Evolutionary conservation across 208 protist genomes (phyloP).

Genomic region (Trichomonas tenax): DNA sequence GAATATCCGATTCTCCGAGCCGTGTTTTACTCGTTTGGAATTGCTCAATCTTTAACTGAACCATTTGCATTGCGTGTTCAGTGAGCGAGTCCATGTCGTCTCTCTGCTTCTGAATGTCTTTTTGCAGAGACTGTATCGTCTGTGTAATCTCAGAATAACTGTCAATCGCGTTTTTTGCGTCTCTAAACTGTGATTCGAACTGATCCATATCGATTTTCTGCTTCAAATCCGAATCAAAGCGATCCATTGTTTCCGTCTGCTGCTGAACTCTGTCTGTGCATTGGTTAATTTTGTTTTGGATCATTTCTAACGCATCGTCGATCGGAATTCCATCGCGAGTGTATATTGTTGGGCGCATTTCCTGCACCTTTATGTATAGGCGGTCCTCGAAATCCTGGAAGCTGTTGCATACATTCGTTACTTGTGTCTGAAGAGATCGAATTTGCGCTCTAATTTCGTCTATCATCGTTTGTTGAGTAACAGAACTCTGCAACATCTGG

Average conservation of each 20-base stretch:
- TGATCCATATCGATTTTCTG: background rate
- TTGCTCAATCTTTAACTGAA: background rate
- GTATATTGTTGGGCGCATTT: background rate
- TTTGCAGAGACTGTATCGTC: background rate
- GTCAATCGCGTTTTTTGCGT: background rate
- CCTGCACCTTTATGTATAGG: background rate
- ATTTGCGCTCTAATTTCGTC: background rate
- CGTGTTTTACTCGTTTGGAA: background rate
- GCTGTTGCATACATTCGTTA: background rate
- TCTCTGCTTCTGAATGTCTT: background rate
- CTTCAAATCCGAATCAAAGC: background rate
- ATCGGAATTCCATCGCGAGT: background rate
- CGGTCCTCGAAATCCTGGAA: background rate
- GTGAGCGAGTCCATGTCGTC: background rate
- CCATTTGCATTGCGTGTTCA: background rate
- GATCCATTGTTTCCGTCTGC: background rate
- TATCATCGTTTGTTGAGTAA: background rate
- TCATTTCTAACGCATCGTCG: background rate
- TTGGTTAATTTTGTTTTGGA: background rate
- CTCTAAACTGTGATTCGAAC: background rate
- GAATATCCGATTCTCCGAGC: background rate
- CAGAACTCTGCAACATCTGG: background rate
- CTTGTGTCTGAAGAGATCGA: background rate
- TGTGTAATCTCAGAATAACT: background rate
- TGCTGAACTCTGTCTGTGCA: background rate